These are phyloP conservation scores for Cladosporium sp. DNA, from an alignment of 2,329 filamentous ascomycete genomes.

Conservation along the genomic window DNA sequence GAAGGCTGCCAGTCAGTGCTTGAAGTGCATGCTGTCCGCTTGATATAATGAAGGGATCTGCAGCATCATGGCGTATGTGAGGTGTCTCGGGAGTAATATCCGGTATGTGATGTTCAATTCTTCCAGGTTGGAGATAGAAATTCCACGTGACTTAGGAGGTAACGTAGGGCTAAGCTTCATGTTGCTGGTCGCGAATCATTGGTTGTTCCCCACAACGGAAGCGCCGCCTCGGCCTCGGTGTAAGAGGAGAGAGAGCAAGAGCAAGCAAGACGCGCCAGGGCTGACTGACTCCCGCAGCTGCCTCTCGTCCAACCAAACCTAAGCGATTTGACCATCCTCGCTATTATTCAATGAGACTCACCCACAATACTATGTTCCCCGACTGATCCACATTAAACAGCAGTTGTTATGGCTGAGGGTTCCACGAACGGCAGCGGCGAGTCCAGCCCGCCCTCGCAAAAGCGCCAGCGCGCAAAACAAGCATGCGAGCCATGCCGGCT, in stretches of 20 bases:
- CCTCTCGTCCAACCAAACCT: constrained; percentile 3
- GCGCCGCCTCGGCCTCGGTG: too few species aligned
- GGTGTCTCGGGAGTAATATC: too few species aligned
- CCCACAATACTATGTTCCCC: constrained; percentile 1
- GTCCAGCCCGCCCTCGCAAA: constrained; percentile 19
- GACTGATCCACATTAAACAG: not conserved
- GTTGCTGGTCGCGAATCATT: not conserved
- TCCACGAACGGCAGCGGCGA: constrained; percentile 10
- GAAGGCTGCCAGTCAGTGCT: too few species aligned
- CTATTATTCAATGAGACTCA: not conserved
- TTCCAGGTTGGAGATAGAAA: too few species aligned
- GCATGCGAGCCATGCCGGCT: constrained; percentile 47
- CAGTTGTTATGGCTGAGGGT: not conserved
- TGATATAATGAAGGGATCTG: too few species aligned
- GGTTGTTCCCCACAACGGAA: not conserved
- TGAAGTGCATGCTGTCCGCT: too few species aligned
- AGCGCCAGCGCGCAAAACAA: constrained; percentile 31
- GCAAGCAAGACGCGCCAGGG: not conserved
- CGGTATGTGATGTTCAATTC: too few species aligned
- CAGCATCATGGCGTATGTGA: too few species aligned
- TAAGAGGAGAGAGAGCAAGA: too few species aligned
- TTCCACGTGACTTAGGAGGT: too few species aligned
- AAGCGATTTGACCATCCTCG: not conserved
- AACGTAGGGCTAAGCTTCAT: too few species aligned
- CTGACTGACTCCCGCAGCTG: not conserved